phyloP scores from a whole-genome alignment of 345 rosid genomes.

The Chamaenerion angustifolium region DNA sequence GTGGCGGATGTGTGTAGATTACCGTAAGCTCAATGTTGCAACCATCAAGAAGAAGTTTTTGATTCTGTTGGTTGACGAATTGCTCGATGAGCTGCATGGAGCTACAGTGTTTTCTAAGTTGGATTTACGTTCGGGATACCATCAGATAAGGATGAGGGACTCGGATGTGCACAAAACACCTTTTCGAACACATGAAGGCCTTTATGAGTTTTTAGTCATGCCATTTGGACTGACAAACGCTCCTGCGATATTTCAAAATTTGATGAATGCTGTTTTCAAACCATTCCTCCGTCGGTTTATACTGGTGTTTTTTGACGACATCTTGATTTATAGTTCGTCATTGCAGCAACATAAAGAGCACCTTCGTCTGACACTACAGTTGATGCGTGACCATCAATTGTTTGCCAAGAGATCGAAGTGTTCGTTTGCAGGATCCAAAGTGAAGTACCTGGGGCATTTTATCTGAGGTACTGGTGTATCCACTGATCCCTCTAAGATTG shows the following conservation, averaged over 20 bases:
- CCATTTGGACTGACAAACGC: no score
- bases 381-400: neutral
- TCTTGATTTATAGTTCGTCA: neutral
- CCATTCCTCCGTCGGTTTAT: no score
- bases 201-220: no score
- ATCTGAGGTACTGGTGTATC: neutral
- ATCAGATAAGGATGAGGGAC: neutral
- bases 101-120: neutral
- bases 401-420: neutral
- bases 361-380: neutral
- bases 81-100: constrained; percentile 1
- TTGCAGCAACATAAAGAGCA: neutral
- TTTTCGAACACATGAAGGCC: neutral
- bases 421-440: neutral
- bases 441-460: neutral
- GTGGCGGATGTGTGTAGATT: neutral
- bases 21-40: neutral
- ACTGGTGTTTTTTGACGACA: no score
- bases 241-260: no score
- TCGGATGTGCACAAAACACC: neutral
- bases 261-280: no score
- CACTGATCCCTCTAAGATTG: neutral
- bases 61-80: neutral
- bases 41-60: constrained; percentile 1
- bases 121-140: neutral